Evolutionary conservation across 2,329 filamentous ascomycete species (phyloP).

Genomic region (Fusarium sp.): DNA sequence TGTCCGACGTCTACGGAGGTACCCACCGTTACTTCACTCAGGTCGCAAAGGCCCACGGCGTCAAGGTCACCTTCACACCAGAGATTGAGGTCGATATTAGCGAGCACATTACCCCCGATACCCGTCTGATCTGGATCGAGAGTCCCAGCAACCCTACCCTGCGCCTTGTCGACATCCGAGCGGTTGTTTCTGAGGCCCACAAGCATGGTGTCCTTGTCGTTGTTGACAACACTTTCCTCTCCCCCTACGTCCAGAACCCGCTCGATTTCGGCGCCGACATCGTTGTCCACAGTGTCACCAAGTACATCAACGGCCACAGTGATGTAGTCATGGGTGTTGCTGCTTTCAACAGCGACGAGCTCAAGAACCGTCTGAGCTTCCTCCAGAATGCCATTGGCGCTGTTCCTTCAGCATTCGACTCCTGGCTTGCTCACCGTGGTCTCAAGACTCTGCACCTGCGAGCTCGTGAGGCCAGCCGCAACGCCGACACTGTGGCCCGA

Average conservation of each 20-base stretch:
- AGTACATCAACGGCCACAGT: constrained; percentile 98
- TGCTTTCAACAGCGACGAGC: constrained; percentile 88
- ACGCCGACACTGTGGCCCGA: constrained; percentile 81
- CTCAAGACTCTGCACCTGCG: constrained; percentile 97
- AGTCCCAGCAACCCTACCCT: constrained; percentile 95
- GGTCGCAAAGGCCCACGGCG: constrained; percentile 93
- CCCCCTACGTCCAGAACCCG: constrained; percentile 96
- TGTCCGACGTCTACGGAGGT: constrained; percentile 97
- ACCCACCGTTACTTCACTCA: constrained; percentile 99
- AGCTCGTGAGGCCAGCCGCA: constrained; percentile 84
- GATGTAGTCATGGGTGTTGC: constrained; percentile 98
- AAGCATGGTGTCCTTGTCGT: constrained; percentile 91
- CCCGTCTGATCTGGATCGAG: constrained; percentile 96
- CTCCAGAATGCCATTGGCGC: constrained; percentile 98
- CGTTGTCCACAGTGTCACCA: constrained; percentile 96
- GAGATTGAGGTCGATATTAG: constrained; percentile 90
- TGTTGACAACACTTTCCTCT: constrained; percentile 99
- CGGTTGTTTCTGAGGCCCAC: constrained; percentile 86
- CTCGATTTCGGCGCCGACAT: constrained; percentile 96
- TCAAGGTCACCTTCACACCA: constrained; percentile 93
- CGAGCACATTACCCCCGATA: constrained; percentile 86
- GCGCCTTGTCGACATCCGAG: constrained; percentile 90
- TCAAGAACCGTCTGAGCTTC: constrained; percentile 84
- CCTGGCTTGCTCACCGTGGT: constrained; percentile 96
- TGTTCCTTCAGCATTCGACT: constrained; percentile 94